Percentiles rank a stretch among this genome's conserved stretches.
These are phyloP conservation scores for Aspergillus bridgeri DNA, from an alignment of 495 filamentous ascomycete species.

Conservation along the genomic window DNA sequence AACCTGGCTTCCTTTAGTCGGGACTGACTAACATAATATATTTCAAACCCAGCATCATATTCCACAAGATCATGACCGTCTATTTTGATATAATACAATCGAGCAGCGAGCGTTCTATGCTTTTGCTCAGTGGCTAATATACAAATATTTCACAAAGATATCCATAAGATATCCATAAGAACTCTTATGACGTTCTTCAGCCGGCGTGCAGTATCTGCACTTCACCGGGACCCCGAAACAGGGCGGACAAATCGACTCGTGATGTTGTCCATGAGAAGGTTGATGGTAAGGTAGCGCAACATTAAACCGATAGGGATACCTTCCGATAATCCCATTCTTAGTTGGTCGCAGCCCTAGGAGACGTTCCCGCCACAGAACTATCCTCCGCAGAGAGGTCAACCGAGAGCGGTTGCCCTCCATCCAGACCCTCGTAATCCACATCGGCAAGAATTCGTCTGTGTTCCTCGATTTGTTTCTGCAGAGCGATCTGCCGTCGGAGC, in stretches of 20 bases:
- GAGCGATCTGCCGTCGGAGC: constrained; percentile 38
- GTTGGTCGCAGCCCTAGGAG: background rate
- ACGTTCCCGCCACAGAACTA: background rate
- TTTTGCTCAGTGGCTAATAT: background rate
- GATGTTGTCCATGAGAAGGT: too few species aligned
- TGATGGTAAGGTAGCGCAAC: too few species aligned
- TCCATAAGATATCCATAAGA: background rate
- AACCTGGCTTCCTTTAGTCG: too few species aligned
- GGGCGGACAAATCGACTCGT: too few species aligned
- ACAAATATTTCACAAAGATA: constrained; percentile 6
- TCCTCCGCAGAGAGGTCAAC: constrained; percentile 14
- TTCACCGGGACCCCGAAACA: too few species aligned
- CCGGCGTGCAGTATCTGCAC: background rate
- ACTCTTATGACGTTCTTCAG: background rate
- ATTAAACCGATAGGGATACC: too few species aligned
- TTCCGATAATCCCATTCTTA: background rate
- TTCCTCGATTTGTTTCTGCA: constrained; percentile 37
- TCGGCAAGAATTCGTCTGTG: constrained; percentile 24
- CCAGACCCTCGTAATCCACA: constrained; percentile 13
- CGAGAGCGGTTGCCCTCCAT: constrained; percentile 12
- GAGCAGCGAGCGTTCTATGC: background rate
- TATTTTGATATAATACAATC: background rate
- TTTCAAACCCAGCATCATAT: too few species aligned
- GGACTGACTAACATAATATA: too few species aligned
- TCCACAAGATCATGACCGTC: too few species aligned